Base-by-base conservation (phyloP, 768 basidiomycete species). In the Tricholoma sp. region DNA sequence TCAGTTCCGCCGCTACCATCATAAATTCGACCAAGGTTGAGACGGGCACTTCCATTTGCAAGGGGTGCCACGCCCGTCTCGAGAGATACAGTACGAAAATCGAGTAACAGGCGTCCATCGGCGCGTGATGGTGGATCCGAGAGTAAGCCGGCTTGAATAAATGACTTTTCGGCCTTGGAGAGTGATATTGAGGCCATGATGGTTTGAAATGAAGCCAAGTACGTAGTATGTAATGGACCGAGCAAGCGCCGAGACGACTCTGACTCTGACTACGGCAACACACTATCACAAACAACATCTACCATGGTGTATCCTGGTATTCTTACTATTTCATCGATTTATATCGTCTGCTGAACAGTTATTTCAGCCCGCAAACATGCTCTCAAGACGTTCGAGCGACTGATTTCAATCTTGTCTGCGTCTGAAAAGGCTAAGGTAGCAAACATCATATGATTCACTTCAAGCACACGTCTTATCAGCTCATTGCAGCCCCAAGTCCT, bases 111-210 rank as follows among this genome's bases (percentile, higher is more conserved):
- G 17, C 93, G 86, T 1, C 91, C 91, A 67, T 95, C 93, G 4
- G 82, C 77, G 51, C 93, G 87, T n/a, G 84, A 72, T 1, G 91
- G 82, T 2, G 81, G 77, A 47, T 70, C 67, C 1, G 81, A 76
- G 17, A 81, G 74, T 5, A 92, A 74, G 0, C 89, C 86, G 8
- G 83, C 68, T 60, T 83, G 81, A 32, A 91, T 85, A 64, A 88
- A 93, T 3, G 90, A 82, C 61, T 81, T 81, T 72, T 94, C 91
- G 0, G 91, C 82, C 61, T 92, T 92, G 42, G 91, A 92, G 53
- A 86, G 69, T 17, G 72, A 72, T n/a, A 59, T 44, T 31, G 52
- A 44, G 18, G 39, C n/a, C 52, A 53, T 53, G 28, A 24, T 24
- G 24, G 24, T 24, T 24, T 24, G 24, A 24, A 24, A 24, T 24